Base-by-base conservation (phyloP, 305 asterid genomes). In the Ajuga reptans region DNA sequence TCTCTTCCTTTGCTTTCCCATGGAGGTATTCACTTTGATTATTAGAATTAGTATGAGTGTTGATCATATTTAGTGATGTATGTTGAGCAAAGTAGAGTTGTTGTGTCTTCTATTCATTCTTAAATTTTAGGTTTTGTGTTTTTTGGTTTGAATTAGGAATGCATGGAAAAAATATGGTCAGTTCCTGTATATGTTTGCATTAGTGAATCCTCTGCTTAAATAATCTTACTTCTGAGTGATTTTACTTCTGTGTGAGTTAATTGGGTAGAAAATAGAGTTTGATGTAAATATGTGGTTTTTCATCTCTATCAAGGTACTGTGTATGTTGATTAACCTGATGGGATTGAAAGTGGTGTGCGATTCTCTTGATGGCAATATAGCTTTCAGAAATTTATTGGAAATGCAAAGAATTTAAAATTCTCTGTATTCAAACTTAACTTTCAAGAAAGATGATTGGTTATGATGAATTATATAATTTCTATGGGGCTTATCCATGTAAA, bases 1-100 rank as follows among this genome's bases (percentile, higher is more conserved):
- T 81, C 90, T 10, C 76, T 80, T 64, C 81, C 86, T 53, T 64
- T 73, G 51, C 67, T 88, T 47, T 74, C 86, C 7, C 68, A 75
- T 54, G 85, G 84, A 81, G 86, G 83, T 69, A 75, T 24, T 0
- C 74, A 14, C 36, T 4, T 21, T 5, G 53, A 10, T 16, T 60
- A 10, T 42, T 56, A 15, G 18, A 12, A 33, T 58, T 5, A 41
- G 6, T 63, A 29, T 49, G 6, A 6, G 59, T 31, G 9, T 14
- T 5, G n/a, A 43, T 9, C 56, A 12, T 64, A 1, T 16, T 27
- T 49, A n/a, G 12, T 36, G 11, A 9, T 51, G 16, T 51, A 33
- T 6, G 3, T 17, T 27, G 71, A 46, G 45, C 41, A 42, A 46
- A 5, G 11, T 49, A 10, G 43, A 1, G 0, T 27, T 15, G 29